Conservation (phyloP, 371 early-diverging fungal species). For the Cokeromyces recurvatus region DNA sequence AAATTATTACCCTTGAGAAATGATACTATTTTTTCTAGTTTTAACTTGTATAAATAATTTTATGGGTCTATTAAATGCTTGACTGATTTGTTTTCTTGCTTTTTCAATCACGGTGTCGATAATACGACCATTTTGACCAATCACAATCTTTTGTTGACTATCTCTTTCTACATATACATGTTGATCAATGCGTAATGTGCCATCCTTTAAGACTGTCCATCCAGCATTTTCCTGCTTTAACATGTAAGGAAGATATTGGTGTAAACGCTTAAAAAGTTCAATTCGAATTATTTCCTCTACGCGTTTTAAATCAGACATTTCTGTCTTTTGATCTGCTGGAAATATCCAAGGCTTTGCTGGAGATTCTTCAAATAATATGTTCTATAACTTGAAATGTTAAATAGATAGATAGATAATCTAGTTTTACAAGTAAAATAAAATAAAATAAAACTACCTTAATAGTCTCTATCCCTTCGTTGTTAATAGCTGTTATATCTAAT, state of each 20-base stretch:
- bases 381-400: neutral
- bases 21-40: conserved; percentile 17
- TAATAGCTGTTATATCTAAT: conserved; percentile 49
- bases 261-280: conserved; percentile 58
- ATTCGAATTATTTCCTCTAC: conserved; percentile 74
- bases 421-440: no score
- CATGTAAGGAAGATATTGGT: conserved; percentile 64
- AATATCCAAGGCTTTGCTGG: conserved; percentile 58
- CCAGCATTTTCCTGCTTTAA: conserved; percentile 62
- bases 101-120: conserved; percentile 45
- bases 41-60: conserved; percentile 55
- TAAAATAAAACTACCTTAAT: conserved; percentile 27
- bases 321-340: conserved; percentile 52
- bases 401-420: neutral
- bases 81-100: conserved; percentile 36
- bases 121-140: conserved; percentile 45
- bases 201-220: conserved; percentile 56
- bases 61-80: conserved; percentile 41
- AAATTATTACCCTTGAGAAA: neutral
- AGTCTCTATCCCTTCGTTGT: conserved; percentile 18
- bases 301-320: conserved; percentile 60
- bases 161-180: conserved; percentile 45
- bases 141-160: conserved; percentile 53
- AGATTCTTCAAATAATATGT: conserved; percentile 38
- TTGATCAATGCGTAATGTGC: conserved; percentile 53